Base-by-base conservation (phyloP, 208 protist genomes). In the Leishmania lainsoni region DNA sequence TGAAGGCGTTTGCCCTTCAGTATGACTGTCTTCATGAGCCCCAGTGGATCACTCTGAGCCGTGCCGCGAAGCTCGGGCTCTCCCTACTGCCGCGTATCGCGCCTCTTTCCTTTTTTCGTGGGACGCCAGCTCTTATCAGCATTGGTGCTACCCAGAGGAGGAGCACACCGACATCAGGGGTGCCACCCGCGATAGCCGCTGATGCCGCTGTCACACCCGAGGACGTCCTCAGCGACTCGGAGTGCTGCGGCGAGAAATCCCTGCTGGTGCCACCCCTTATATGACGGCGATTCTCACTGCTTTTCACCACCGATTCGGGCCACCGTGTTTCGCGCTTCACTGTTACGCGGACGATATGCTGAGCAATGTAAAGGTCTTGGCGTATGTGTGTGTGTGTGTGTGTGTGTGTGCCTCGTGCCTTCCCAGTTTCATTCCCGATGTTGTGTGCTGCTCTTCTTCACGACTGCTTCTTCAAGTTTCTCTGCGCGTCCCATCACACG, bases 1-100 rank as follows among this genome's bases (percentile, higher is more conserved):
- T 96, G 90, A 96, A 96, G 75, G 86, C 89, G 3, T 74, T 74
- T 35, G 88, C 91, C 0, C 83, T 96, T 58, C 80, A 75, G 5
- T 70, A 94, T 78, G n/a, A 80, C 59, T 93, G 89, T 78, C 61
- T 94, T 35, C 77, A 92, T 29, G 82, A 86, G 58, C 51, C 29
- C 17, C 81, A 86, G n/a, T 96, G 93, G 91, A 83, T 95, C 58
- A 92, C 87, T 3, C 70, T 78, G 16, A 2, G n/a, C 16, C 81
- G 88, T 14, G 80, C 86, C 10, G 1, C 0, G 29, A 1, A 4
- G 4, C 74, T 77, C 56, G 74, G 54, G 1, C 74, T 59, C 17
- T 48, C 32, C 52, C 32, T 35, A 16, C 52, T 26, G 14, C 52
- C 51, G 22, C 74, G 51, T 48, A 32, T 42, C 22, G 6, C 16